Conservation (phyloP, 176 grass and related monocot species). For the Ampelocalamus luodianensis region DNA sequence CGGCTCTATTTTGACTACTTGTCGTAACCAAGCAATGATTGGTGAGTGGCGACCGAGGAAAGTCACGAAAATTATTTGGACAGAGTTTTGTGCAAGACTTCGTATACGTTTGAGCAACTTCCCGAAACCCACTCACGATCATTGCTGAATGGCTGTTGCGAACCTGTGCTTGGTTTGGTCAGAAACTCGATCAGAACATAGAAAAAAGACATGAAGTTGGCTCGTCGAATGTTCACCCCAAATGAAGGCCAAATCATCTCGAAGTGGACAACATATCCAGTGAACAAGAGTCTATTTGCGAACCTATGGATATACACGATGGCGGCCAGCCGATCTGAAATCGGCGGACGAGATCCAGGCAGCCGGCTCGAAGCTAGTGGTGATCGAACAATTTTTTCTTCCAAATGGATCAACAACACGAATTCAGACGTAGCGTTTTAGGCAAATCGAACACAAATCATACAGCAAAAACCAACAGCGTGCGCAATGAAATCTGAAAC, state of each 20-base stretch:
- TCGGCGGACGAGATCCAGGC: too few species aligned
- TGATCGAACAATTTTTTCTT: background rate
- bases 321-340: too few species aligned
- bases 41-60: too few species aligned
- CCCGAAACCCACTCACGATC: background rate
- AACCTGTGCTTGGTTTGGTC: background rate
- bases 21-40: background rate
- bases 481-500: background rate
- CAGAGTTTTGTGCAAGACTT: background rate
- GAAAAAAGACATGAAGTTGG: too few species aligned
- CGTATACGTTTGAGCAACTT: background rate
- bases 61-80: background rate
- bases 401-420: background rate
- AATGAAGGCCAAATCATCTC: too few species aligned
- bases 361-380: too few species aligned
- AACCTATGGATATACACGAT: too few species aligned
- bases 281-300: too few species aligned
- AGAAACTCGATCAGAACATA: background rate
- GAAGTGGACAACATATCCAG: too few species aligned
- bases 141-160: background rate
- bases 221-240: too few species aligned
- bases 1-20: background rate
- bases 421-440: background rate
- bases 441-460: background rate
- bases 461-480: background rate